Evolutionary conservation across 2,329 filamentous ascomycete species (phyloP), one percentile per base, ranked within the genome.

Genomic region (Fusarium sp.): DNA sequence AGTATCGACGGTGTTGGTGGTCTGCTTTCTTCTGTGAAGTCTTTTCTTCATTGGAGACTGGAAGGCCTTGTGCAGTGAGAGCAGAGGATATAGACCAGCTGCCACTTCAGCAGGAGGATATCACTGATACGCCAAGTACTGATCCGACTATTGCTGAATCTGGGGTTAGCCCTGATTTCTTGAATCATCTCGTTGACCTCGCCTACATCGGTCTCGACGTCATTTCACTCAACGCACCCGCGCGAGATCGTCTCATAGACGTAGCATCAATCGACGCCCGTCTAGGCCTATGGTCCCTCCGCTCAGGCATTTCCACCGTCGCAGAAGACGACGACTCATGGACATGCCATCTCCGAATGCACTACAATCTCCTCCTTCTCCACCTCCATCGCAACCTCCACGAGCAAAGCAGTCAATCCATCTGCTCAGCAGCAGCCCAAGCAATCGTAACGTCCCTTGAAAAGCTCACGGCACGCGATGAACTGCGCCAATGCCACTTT

Each of bases 1-100:
- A 77, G 33, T 77, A 76, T 54, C 47, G 73, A 6, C 62, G 75
- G 0, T 77, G 72, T 10, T 77, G 75, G 75, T 77, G 75, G 75
- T 76, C 75, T 1, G 70, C 61, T 0, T 77, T 77, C 33, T 70
- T 77, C 1, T 76, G 70, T 22, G 75, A 77, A 20, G 75, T 77
- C 1, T 77, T 77, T 25, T 71, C 72, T 2, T 68, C 75, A 0
- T 54, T 77, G 0, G 75, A 77, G 41, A 77, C 74, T 0, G 75
- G 75, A 2, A 61, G 75, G 2, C 75, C 75, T 0, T 77, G 75
- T 56, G 72, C 75, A 0, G 62, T 77, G 2, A 53, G 75, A 13
- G 75, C 73, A 4, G 75, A 77, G 11, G 75, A 77, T 17, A 72
- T 77, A 12, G 75, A 77, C 20, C 75, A 77, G 13, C 35, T 62